phyloP scores from a whole-genome alignment of 208 protist species.

The Trypanosoma vivax region DNA sequence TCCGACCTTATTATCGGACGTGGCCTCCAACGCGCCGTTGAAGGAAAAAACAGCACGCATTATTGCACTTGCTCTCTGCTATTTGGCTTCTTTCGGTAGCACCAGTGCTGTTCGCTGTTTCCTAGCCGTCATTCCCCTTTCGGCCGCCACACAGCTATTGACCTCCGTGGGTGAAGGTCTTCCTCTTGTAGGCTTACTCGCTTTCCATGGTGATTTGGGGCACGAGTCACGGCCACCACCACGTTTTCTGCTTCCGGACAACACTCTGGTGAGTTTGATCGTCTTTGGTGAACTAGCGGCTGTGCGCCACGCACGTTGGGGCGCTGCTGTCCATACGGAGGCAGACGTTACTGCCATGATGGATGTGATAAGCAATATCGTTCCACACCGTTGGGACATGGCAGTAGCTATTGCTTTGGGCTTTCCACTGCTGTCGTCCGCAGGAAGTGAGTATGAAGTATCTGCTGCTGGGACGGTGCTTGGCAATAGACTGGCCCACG shows the following conservation, averaged over 20 bases:
- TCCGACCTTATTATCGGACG: neutral
- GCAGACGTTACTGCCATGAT: constrained; percentile 4
- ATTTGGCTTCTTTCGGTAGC: constrained; percentile 1
- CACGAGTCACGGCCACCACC: no score
- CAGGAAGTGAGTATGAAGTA: neutral
- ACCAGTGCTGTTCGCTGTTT: constrained; percentile 2
- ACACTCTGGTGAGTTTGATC: constrained; percentile 6
- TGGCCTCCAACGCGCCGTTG: neutral
- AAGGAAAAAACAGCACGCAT: neutral
- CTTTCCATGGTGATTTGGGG: no score
- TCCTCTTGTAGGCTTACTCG: neutral
- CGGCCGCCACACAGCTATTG: constrained; percentile 1
- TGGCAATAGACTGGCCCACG: constrained; percentile 7
- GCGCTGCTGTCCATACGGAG: neutral
- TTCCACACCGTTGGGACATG: constrained; percentile 21
- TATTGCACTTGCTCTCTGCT: neutral
- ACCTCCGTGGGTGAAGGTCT: neutral
- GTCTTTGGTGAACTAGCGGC: constrained; percentile 2
- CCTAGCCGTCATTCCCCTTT: neutral
- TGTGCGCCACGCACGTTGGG: neutral
- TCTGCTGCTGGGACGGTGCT: neutral
- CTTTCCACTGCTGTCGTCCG: neutral
- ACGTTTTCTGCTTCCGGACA: no score
- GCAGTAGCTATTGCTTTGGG: neutral
- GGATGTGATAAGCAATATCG: constrained; percentile 7